A percentile compares a stretch with the other conserved stretches of the same genome.
phyloP scores from a whole-genome alignment of 257 asterid species.

The Gentiana dahurica region DNA sequence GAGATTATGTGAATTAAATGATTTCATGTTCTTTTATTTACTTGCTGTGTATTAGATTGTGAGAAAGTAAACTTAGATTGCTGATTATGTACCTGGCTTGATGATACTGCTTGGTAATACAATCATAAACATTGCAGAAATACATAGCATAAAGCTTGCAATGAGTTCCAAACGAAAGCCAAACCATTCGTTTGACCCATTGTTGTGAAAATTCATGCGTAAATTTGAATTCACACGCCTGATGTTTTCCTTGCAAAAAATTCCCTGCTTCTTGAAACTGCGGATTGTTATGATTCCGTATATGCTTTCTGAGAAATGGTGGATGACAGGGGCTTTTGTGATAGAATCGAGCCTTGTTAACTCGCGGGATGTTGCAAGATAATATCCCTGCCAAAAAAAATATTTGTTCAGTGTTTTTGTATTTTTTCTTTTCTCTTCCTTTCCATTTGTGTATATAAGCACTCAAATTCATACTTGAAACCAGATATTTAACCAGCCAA shows the following conservation, averaged over 20 bases:
- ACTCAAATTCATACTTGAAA: constrained; percentile 41
- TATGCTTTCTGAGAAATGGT: constrained; percentile 93
- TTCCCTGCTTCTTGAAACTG: constrained; percentile 66
- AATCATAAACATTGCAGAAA: constrained; percentile 72
- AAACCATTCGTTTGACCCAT: constrained; percentile 93
- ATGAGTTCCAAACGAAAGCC: constrained; percentile 82
- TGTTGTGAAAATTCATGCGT: constrained; percentile 90
- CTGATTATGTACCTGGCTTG: constrained; percentile 53
- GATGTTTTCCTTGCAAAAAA: constrained; percentile 60
- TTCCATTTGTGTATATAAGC: too few relatives aligned
- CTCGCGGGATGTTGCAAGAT: constrained; percentile 87
- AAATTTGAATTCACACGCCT: constrained; percentile 62
- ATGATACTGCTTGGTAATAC: constrained; percentile 85
- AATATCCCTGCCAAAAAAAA: constrained; percentile 53
- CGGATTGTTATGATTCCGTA: constrained; percentile 91
- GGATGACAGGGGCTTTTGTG: constrained; percentile 94
- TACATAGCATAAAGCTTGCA: constrained; percentile 77
- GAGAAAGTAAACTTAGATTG: too few relatives aligned
- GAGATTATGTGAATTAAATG: too few relatives aligned
- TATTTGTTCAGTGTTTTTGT: too few relatives aligned
- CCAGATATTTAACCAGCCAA: constrained; percentile 89
- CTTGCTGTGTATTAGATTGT: too few relatives aligned
- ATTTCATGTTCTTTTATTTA: too few relatives aligned
- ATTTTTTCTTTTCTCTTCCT: too few relatives aligned
- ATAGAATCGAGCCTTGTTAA: constrained; percentile 86